These are phyloP conservation scores for Metarhizium robertsii DNA, from an alignment of 2,329 filamentous ascomycete species.

Conservation along the genomic window DNA sequence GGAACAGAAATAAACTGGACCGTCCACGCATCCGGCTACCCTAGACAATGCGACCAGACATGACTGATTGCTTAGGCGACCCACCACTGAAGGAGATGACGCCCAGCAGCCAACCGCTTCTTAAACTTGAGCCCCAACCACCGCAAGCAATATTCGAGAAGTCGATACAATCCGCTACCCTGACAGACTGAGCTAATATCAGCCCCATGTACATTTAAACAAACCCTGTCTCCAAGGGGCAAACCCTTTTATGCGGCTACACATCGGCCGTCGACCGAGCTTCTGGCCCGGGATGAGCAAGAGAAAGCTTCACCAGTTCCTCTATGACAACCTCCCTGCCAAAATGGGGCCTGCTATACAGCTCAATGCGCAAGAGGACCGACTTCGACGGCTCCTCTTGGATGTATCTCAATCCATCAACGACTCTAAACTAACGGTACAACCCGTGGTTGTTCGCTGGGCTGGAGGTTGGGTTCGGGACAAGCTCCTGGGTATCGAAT, in stretches of 20 bases:
- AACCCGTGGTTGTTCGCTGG: conserved; percentile 61
- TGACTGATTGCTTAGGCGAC: too few relatives aligned
- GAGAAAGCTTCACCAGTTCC: conserved; percentile 9
- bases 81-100: too few relatives aligned
- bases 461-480: conserved; percentile 85
- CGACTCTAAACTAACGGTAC: conserved; percentile 31
- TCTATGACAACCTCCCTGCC: conserved; percentile 11
- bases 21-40: too few relatives aligned
- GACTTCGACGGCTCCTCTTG: conserved; percentile 66
- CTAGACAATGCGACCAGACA: too few relatives aligned
- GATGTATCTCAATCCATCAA: conserved; percentile 65
- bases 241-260: neutral
- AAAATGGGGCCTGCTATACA: conserved; percentile 23
- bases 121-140: neutral
- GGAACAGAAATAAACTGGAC: too few relatives aligned
- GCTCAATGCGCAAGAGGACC: conserved; percentile 62
- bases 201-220: neutral
- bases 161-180: neutral
- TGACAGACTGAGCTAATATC: neutral
- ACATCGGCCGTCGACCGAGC: neutral
- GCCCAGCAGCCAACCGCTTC: too few relatives aligned
- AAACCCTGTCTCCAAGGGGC: neutral
- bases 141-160: neutral
- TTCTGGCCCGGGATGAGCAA: conserved; percentile 2
- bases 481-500: conserved; percentile 63